These are phyloP conservation scores for Neonectria ditissima DNA, from an alignment of 2,329 filamentous ascomycete genomes.

Conservation along the genomic window DNA sequence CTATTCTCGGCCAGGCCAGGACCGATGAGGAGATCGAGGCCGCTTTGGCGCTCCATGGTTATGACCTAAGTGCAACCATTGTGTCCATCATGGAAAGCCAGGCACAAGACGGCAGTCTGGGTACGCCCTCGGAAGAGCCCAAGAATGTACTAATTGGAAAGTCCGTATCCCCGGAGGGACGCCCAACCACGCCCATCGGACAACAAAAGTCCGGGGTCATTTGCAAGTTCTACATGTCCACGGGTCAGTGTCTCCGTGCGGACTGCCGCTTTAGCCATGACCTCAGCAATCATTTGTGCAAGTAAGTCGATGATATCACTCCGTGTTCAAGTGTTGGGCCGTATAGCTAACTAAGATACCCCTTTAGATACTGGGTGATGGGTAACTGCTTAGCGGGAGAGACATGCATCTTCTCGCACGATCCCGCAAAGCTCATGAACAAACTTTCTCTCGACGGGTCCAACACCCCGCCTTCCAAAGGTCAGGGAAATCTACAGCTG, in stretches of 20 bases:
- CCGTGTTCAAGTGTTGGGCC: not conserved
- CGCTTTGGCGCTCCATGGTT: conserved; percentile 89
- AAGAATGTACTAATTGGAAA: conserved; percentile 86
- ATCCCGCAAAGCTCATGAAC: conserved; percentile 87
- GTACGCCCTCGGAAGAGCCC: conserved; percentile 62
- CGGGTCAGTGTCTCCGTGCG: conserved; percentile 92
- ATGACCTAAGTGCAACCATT: conserved; percentile 93
- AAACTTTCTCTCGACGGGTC: conserved; percentile 80
- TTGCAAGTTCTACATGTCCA: conserved; percentile 97
- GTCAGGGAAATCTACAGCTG: conserved; percentile 78
- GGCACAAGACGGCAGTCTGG: conserved; percentile 52
- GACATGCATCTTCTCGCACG: conserved; percentile 97
- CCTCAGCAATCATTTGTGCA: conserved; percentile 95
- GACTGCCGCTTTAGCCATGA: conserved; percentile 99
- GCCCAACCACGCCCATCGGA: conserved; percentile 81
- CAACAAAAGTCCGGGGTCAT: conserved; percentile 88
- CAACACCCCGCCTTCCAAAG: conserved; percentile 71
- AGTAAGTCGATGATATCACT: conserved; percentile 70
- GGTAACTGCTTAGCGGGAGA: conserved; percentile 95
- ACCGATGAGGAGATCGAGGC: conserved; percentile 95
- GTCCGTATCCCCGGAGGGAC: conserved; percentile 80
- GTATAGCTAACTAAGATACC: conserved; percentile 18
- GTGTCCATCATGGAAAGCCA: conserved; percentile 86
- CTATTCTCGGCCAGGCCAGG: conserved; percentile 88
- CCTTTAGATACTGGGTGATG: conserved; percentile 87